Base-by-base conservation (phyloP, 2,329 filamentous ascomycete species). In the Ambrosiella beaveri region DNA sequence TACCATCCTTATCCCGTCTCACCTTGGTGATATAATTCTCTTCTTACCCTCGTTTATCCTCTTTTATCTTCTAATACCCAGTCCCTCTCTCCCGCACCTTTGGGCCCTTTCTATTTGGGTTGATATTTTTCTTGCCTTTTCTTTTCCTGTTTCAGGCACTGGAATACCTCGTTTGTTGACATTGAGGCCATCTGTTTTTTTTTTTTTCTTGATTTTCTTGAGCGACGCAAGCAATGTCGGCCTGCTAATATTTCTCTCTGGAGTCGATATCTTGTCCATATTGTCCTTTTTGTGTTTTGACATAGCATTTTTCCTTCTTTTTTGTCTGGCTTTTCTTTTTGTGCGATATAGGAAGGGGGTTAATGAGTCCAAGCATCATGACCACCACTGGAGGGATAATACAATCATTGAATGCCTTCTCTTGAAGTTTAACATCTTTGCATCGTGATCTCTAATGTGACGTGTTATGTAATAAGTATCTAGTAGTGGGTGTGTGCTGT, bases 341-440 rank as follows among this genome's bases (percentile, higher is more conserved):
- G 8, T 47, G 44, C 13, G 44, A n/a, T 13, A 47, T 47, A 17
- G 44, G 44, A 47, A 17, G 44, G 44, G 27, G 44, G 44, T 17
- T 58, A 19, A 58, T 54, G 57, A 58, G 57, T 47, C 50, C 57
- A 58, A 58, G 57, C 40, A 58, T 58, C 36, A 58, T 54, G 57
- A 58, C 27, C 41, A 45, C 17, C 17, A 17, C 38, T 27, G n/a
- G 44, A 47, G 44, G n/a, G 44, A 47, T 17, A 47, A 15, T 47
- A 47, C 6, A 13, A 47, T 47, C 44, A 47, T 17, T 19, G 44
- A 47, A 47, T 47, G 11, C 44, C 15, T 47, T 47, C 44, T 47
- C n/a, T 17, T 15, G 19, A 8, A 15, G n/a, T 47, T 47, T 47
- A 5, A n/a, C 19, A 3, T 47, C 11, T 17, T 15, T 47, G 19